Evolutionary conservation across 2,329 filamentous ascomycete genomes (phyloP), one percentile per base, ranked within the genome.

Genomic region (Thielaviopsis musarum): DNA sequence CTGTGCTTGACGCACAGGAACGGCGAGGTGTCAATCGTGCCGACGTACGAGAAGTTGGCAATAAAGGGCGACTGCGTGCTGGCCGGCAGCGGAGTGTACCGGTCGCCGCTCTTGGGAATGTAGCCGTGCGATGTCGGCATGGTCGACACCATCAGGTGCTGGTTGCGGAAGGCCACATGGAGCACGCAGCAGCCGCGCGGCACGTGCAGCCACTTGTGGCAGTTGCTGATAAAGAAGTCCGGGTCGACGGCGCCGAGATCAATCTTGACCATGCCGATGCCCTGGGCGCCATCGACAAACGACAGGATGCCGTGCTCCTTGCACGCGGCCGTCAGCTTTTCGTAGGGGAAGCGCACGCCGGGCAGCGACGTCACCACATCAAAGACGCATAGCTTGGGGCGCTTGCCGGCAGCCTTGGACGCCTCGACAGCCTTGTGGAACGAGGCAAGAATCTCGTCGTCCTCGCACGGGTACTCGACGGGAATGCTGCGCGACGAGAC

Each of bases 201-300:
- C 0, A 82, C 80, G 66, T 82, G 84, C 7, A 96, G 81, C 91
- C 91, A 97, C 74, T 95, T 95, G 74, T 95, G 88, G 65, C 83
- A 88, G 69, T 96, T 96, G 59, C 78, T 85, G 15, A 91, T 79
- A 67, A 94, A 88, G 72, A 95, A 96, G 70, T 96, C 91, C 0
- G 89, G 84, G 63, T 90, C 80, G 2, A 90, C 72, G 3, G 71
- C 69, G 0, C 68, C 64, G 15, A 96, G 71, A 69, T 94, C 80
- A 7, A 96, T 70, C 0, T 78, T 75, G 7, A 95, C 77, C 70
- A 93, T 85, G 1, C 91, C 91, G 24, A 95, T 73, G 1, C 85
- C 85, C 70, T 97, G 91, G 0, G 91, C 91, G 17, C 81, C 91
- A 68, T 97, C 91, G 45, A 96, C 75, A 21, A 88, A 73, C 65